Conservation (phyloP, 768 basidiomycete species). For the Ramaria sp. region DNA sequence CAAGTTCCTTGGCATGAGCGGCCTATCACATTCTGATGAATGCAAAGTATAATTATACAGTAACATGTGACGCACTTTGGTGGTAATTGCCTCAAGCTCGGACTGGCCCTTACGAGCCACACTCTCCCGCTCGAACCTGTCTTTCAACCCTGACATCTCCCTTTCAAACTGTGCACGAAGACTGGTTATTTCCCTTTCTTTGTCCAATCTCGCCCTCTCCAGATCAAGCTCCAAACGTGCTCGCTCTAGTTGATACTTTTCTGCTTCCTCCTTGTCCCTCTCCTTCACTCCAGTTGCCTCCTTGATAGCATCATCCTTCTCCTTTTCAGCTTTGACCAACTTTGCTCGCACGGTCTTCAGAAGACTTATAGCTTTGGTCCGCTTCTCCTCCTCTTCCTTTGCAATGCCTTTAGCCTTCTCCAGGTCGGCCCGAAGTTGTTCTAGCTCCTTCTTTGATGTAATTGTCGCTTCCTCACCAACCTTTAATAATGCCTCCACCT, state of each 20-base stretch:
- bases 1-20: slow-evolving; percentile 55
- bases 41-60: not conserved
- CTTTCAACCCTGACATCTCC: slow-evolving; percentile 48
- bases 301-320: slow-evolving; percentile 66
- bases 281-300: slow-evolving; percentile 43
- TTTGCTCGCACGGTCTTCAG: slow-evolving; percentile 95
- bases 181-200: slow-evolving; percentile 48
- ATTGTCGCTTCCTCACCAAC: slow-evolving; percentile 42
- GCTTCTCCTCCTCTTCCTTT: slow-evolving; percentile 97
- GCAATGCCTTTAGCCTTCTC: slow-evolving; percentile 46
- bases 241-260: slow-evolving; percentile 34
- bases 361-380: slow-evolving; percentile 83
- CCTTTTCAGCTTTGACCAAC: slow-evolving; percentile 93
- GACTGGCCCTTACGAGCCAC: slow-evolving; percentile 52
- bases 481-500: slow-evolving; percentile 59
- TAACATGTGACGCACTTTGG: slow-evolving; percentile 43
- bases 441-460: slow-evolving; percentile 44
- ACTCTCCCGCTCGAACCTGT: slow-evolving; percentile 68
- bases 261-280: slow-evolving; percentile 37
- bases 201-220: slow-evolving; percentile 46
- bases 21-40: slow-evolving; percentile 33
- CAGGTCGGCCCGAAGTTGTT: slow-evolving; percentile 51
- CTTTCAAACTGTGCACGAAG: slow-evolving; percentile 63
- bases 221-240: slow-evolving; percentile 51
- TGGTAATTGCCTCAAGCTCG: slow-evolving; percentile 63